Conservation (phyloP, 805 yeast genomes). For the Saccharomycopsis synnaedendra region DNA sequence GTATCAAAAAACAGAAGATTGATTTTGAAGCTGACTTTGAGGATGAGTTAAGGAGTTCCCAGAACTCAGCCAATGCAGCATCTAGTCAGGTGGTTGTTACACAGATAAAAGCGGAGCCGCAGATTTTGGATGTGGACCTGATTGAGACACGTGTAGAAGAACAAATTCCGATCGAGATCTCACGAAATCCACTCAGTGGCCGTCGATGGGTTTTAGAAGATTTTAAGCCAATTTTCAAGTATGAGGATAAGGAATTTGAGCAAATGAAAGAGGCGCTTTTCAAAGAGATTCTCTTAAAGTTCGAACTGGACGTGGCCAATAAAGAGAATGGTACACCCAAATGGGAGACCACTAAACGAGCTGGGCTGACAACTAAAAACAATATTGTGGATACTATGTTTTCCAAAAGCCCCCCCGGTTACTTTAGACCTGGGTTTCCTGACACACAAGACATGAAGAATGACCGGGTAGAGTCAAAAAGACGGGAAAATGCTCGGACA, state of each 20-base stretch:
- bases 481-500: background rate
- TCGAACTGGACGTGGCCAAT: background rate
- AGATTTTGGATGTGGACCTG: constrained; percentile 9
- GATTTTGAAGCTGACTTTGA: background rate
- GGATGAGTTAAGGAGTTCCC: background rate
- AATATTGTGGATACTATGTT: background rate
- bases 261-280: background rate
- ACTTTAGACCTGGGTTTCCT: constrained; percentile 13
- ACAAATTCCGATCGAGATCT: constrained; percentile 5
- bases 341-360: background rate
- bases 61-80: background rate
- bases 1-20: background rate
- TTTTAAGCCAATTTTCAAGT: constrained; percentile 3
- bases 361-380: background rate
- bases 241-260: background rate
- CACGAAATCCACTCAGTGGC: constrained; percentile 14
- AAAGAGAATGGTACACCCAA: background rate
- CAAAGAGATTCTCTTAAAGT: background rate
- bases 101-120: background rate
- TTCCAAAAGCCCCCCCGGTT: constrained; percentile 12
- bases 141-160: background rate
- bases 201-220: constrained; percentile 14
- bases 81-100: background rate
- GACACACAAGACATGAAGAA: constrained; percentile 9
- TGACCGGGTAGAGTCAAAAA: constrained; percentile 5